Percentiles rank a stretch among this genome's conserved stretches.
phyloP scores from a whole-genome alignment of 2,329 filamentous ascomycete species.

The Paracorniculantispora psalliotae region DNA sequence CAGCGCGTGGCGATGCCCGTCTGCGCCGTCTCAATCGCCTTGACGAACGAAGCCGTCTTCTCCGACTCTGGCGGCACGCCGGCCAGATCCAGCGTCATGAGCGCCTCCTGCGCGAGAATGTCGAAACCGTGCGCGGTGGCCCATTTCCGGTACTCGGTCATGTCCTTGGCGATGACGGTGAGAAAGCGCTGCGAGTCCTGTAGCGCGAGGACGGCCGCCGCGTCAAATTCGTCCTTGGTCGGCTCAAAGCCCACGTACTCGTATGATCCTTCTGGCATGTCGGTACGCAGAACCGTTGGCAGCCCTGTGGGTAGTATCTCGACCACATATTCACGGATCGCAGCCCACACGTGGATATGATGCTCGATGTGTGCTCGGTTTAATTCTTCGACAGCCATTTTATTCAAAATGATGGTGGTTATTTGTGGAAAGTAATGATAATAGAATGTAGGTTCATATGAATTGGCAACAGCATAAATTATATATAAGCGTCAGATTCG shows the following conservation, averaged over 20 bases:
- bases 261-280: slow-evolving; percentile 2
- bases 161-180: slow-evolving; percentile 7
- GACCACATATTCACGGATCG: slow-evolving; percentile 5
- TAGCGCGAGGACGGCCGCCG: neutral
- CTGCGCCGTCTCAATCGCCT: neutral
- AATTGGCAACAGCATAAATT: too few species aligned
- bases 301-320: neutral
- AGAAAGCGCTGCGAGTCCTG: neutral
- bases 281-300: slow-evolving; percentile 2
- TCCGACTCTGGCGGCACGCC: neutral
- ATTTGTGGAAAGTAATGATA: too few species aligned
- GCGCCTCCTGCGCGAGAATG: slow-evolving; percentile 7
- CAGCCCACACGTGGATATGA: slow-evolving; percentile 1
- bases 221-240: neutral
- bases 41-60: neutral
- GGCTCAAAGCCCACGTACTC: slow-evolving; percentile 10
- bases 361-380: neutral
- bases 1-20: neutral
- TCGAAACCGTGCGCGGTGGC: neutral
- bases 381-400: neutral
- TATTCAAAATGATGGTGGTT: too few species aligned
- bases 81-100: slow-evolving; percentile 1
- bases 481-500: too few species aligned
- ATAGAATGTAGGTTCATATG: too few species aligned
- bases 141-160: neutral